phyloP scores from a whole-genome alignment of 352 stramenopile species.

The Pythium myriotylum region DNA sequence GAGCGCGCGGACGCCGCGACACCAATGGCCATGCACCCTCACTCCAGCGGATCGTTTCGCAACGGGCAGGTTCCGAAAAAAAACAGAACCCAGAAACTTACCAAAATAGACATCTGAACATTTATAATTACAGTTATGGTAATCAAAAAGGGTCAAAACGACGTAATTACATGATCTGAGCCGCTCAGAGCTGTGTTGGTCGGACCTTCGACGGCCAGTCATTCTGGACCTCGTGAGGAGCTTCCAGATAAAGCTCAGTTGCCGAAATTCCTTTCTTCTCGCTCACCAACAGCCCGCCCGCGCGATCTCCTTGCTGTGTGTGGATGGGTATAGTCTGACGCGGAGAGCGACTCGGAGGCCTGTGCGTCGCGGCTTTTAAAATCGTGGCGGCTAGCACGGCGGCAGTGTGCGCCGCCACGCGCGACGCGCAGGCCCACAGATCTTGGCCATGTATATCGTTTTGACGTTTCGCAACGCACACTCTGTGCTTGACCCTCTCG shows the following conservation, averaged over 20 bases:
- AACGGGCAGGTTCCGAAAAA: slow-evolving; percentile 7
- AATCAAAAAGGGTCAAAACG: slow-evolving; percentile 3
- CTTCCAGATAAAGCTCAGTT: no score
- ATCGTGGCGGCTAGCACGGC: slow-evolving; percentile 6
- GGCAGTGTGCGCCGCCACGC: slow-evolving; percentile 2
- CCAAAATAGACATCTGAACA: neutral
- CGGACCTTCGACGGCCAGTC: slow-evolving; percentile 1
- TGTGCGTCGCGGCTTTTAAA: slow-evolving; percentile 25
- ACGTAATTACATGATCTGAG: slow-evolving; percentile 6
- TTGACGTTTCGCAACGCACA: slow-evolving; percentile 69
- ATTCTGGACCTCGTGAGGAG: slow-evolving; percentile 8
- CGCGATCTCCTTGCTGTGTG: slow-evolving; percentile 45
- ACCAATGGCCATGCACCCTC: slow-evolving; percentile 2
- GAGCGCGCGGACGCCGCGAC: neutral
- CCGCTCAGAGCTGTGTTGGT: no score
- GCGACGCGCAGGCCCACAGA: slow-evolving; percentile 10
- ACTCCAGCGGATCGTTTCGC: slow-evolving; percentile 22
- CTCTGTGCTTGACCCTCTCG: slow-evolving; percentile 84
- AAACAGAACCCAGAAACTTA: slow-evolving; percentile 4
- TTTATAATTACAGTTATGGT: slow-evolving; percentile 3
- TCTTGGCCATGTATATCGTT: slow-evolving; percentile 9
- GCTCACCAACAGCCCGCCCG: slow-evolving; percentile 77
- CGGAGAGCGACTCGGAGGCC: slow-evolving; percentile 48
- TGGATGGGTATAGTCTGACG: slow-evolving; percentile 81
- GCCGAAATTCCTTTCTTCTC: no score